Evolutionary conservation across 306 rosid species (phyloP), one percentile per base, ranked within the genome.

Genomic region (Herpetospermum pedunculosum): DNA sequence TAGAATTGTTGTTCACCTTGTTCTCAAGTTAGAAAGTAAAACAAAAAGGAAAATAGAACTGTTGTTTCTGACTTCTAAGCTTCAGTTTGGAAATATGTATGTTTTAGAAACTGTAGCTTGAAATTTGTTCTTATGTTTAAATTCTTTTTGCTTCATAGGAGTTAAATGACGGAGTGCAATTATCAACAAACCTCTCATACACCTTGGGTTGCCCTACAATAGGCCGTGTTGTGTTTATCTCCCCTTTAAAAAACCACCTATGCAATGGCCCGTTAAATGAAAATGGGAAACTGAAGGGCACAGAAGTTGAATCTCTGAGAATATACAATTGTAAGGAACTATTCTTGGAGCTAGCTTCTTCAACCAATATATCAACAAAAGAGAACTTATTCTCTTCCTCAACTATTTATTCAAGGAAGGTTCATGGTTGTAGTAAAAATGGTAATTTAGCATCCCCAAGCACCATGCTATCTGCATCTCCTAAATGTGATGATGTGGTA

Each of bases 171-270:
- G 94, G 83, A 79, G 90, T 90, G 68, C 87, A 76, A 37, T 55
- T 93, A 73, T 90, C 97, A 77, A 81, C 85, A 65, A 83, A 78
- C 76, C 96, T 93, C 81, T 87, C 85, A 30, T 47, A 77, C 79
- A 76, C 96, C 72, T 80, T 93, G 89, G 96, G 97, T 40, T 77
- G 87, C 81, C 98, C 94, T 69, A 23, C 87, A 82, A 47, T 70
- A 3, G 89, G 94, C 26, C 75, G 83, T 47, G 72, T 43, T 34
- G 79, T 93, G 67, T 89, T 89, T 76, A 77, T 90, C 41, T 81
- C 79, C 76, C 80, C 82, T 1, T 38, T 83, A 69, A 84, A 77
- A 78, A 77, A 77, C 76, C 87, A 78, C 44, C 35, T 49, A 28
- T 43, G 72, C 68, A 57, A 82, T 79, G 73, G 35, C 77, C 60